A percentile compares a stretch with the other conserved stretches of the same genome.
phyloP scores from a whole-genome alignment of 352 stramenopile genomes.

The Peronospora farinosa region DNA sequence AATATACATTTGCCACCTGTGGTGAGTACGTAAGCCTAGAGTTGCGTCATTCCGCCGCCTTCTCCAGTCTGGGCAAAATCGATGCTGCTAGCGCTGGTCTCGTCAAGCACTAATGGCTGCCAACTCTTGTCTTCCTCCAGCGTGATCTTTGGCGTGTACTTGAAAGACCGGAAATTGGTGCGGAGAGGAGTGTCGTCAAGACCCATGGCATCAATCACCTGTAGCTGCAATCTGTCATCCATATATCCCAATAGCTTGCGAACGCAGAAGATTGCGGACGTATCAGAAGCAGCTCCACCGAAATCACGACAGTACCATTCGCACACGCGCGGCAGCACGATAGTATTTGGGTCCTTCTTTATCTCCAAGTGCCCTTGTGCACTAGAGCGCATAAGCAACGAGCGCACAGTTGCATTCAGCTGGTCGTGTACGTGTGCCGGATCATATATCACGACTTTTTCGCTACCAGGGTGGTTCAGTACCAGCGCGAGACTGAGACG shows the following conservation, averaged over 20 bases:
- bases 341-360: slow-evolving; percentile 24
- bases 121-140: slow-evolving; percentile 21
- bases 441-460: slow-evolving; percentile 23
- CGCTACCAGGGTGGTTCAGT: slow-evolving; percentile 37
- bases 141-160: slow-evolving; percentile 38
- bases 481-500: slow-evolving; percentile 64
- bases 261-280: slow-evolving; percentile 48
- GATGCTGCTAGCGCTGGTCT: background rate
- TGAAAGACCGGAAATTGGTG: slow-evolving; percentile 52
- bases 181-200: slow-evolving; percentile 45
- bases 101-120: background rate
- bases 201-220: slow-evolving; percentile 36
- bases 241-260: slow-evolving; percentile 76
- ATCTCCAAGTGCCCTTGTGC: slow-evolving; percentile 26
- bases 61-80: slow-evolving; percentile 7
- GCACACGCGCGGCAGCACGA: slow-evolving; percentile 60
- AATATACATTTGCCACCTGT: slow-evolving; percentile 16
- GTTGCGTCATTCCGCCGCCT: slow-evolving; percentile 15
- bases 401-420: slow-evolving; percentile 54
- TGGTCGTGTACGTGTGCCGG: slow-evolving; percentile 54
- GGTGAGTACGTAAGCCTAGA: slow-evolving; percentile 14
- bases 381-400: slow-evolving; percentile 19
- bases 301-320: slow-evolving; percentile 77
- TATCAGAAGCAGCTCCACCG: slow-evolving; percentile 9
- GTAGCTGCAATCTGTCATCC: slow-evolving; percentile 32